Percentiles rank a stretch among this genome's conserved stretches.
These are phyloP conservation scores for Lactarius hatsudake DNA, from an alignment of 768 basidiomycete species.

Conservation along the genomic window DNA sequence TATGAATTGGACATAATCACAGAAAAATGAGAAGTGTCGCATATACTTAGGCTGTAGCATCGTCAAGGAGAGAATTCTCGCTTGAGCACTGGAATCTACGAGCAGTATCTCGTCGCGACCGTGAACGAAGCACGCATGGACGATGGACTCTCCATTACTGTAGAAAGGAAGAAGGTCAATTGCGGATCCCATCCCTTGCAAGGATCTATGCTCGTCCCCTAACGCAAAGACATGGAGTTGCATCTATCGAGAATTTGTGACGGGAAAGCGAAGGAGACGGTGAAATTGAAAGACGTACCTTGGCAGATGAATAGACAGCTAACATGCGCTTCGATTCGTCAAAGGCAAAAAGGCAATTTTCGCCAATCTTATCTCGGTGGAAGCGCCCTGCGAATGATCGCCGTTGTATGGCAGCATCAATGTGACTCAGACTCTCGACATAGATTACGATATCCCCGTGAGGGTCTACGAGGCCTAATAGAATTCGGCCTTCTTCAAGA, in stretches of 20 bases:
- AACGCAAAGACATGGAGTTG: constrained; percentile 47
- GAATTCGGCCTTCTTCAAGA: constrained; percentile 16
- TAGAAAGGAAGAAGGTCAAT: constrained; percentile 48
- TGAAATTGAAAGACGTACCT: constrained; percentile 32
- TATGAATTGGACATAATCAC: not conserved
- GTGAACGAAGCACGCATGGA: constrained; percentile 43
- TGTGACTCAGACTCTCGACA: constrained; percentile 9
- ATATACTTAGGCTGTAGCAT: constrained; percentile 52
- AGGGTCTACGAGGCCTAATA: constrained; percentile 12
- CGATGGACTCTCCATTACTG: constrained; percentile 31
- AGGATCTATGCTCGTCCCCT: constrained; percentile 42
- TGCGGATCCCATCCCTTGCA: constrained; percentile 43
- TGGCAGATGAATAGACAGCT: constrained; percentile 43
- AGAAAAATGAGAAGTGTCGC: too few species aligned
- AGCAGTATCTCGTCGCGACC: constrained; percentile 54
- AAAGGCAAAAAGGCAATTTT: constrained; percentile 44
- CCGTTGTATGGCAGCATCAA: constrained; percentile 10
- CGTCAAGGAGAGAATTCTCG: constrained; percentile 51
- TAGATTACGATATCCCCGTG: constrained; percentile 16
- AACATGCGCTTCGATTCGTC: constrained; percentile 54
- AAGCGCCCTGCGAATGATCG: constrained; percentile 27
- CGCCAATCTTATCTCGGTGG: constrained; percentile 48
- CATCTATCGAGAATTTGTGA: constrained; percentile 25
- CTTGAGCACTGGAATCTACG: constrained; percentile 44
- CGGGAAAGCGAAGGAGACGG: too few species aligned